Conservation (phyloP, 2,329 filamentous ascomycete species). For the Byssoonygena ceratinophila region DNA sequence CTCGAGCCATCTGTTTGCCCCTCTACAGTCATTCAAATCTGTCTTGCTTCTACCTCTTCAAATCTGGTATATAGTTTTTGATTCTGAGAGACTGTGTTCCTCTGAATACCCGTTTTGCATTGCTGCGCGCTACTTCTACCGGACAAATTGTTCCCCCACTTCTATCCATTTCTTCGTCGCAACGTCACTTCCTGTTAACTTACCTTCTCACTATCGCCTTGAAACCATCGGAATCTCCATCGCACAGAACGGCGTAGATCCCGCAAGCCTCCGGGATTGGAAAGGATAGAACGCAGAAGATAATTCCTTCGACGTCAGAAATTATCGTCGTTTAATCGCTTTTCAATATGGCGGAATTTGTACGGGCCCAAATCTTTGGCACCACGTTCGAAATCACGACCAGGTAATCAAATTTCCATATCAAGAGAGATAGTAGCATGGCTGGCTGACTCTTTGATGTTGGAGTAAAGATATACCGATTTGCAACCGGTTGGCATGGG, state of each 20-base stretch:
- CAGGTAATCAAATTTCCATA: constrained; percentile 49
- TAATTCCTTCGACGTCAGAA: not conserved
- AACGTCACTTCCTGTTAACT: not conserved
- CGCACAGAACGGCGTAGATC: too few relatives aligned
- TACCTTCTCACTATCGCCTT: not conserved
- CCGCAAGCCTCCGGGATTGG: not conserved
- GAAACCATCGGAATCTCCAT: too few relatives aligned
- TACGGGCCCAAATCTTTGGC: constrained; percentile 97
- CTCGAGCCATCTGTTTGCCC: not conserved
- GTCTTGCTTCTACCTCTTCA: not conserved
- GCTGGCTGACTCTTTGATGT: constrained; percentile 22
- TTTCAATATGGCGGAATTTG: constrained; percentile 81
- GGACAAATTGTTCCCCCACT: constrained; percentile 6
- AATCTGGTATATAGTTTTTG: not conserved
- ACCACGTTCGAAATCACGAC: constrained; percentile 99
- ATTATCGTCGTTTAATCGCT: not conserved
- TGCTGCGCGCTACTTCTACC: not conserved
- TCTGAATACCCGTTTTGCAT: not conserved
- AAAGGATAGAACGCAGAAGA: not conserved
- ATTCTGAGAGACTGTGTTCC: not conserved
- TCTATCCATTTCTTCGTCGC: constrained; percentile 1
- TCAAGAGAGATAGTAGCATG: constrained; percentile 1
- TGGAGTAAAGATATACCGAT: constrained; percentile 68
- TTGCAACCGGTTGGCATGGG: constrained; percentile 98
- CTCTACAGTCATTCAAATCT: not conserved